Evolutionary conservation across 345 rosid genomes (phyloP), one percentile per base, ranked within the genome.

Genomic region (Citrus mangshanensis): DNA sequence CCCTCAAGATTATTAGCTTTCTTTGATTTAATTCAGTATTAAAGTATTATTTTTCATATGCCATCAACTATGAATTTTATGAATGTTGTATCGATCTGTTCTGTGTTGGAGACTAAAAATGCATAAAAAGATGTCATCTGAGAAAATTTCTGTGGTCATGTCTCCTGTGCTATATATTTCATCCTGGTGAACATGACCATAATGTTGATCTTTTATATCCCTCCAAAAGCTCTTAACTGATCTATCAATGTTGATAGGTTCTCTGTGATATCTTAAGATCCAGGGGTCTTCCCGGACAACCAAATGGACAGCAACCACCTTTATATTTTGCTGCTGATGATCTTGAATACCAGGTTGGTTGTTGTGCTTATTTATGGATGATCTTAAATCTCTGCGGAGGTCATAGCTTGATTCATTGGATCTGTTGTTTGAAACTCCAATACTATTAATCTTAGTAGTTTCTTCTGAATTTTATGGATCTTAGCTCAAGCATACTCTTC

Each of bases 281-380:
- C 27, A 81, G 87, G 62, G 88, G 88, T 34, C 79, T 86, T 79
- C 83, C 75, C 49, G 87, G 88, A 75, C 79, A 65, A 67, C 35
- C 51, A 56, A 78, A 67, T 72, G 82, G 87, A n/a, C 58, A 59
- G 56, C 89, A 84, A 63, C 86, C 85, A 42, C 84, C 84, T 37
- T 42, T 86, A 64, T 85, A 82, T 82, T 86, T 88, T 79, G 86
- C 91, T 22, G 87, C 88, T 74, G 89, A 88, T 72, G 89, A 86
- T 79, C 88, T 88, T 68, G 86, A 86, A 70, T 88, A 86, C 81
- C 87, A 85, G 89, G 91, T 83, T 76, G 14, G 78, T 64, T 73
- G 37, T 75, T 27, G 14, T 70, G 65, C 46, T 80, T 73, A 54
- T 60, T 27, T 18, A 61, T 30, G 27, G 68, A 19, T 59, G 19